Evolutionary conservation across 2,329 filamentous ascomycete species (phyloP).

Genomic region (Macrophomina pseudophaseolina): DNA sequence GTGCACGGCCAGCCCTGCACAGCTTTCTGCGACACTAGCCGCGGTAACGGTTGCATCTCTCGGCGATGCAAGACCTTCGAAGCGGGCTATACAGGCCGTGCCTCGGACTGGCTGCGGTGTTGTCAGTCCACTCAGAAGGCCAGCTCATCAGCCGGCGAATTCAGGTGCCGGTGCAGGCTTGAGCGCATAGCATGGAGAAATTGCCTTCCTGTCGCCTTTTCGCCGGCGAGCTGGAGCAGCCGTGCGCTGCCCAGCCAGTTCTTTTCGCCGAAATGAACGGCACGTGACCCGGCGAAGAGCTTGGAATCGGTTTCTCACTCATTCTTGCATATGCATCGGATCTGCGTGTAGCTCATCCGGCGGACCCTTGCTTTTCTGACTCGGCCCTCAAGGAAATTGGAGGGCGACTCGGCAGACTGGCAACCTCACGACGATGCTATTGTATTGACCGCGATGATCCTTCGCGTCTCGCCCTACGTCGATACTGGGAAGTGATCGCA

Average conservation of each 20-base stretch:
- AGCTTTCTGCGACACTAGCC: neutral
- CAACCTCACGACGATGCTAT: neutral
- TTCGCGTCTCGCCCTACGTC: conserved; percentile 4
- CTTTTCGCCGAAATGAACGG: conserved; percentile 19
- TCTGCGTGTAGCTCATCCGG: conserved; percentile 10
- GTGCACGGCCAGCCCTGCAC: neutral
- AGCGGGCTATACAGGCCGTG: neutral
- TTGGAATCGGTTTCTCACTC: neutral
- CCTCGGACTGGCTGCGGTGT: conserved; percentile 1
- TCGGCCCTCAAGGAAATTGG: conserved; percentile 12
- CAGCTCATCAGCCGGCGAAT: conserved; percentile 6
- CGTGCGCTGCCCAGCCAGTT: conserved; percentile 7
- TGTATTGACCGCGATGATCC: conserved; percentile 9
- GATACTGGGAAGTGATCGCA: neutral
- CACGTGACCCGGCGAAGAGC: conserved; percentile 8
- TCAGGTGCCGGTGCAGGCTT: neutral
- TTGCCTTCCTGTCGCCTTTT: neutral
- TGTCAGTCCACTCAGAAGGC: conserved; percentile 2
- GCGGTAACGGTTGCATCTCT: conserved; percentile 9
- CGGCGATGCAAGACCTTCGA: neutral
- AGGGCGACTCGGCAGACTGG: neutral
- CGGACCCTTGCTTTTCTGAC: conserved; percentile 2
- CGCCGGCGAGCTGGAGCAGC: neutral
- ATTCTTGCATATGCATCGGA: neutral
- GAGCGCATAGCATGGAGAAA: conserved; percentile 8